Conservation (phyloP, 768 basidiomycete species). For the Baorangia bicolor region DNA sequence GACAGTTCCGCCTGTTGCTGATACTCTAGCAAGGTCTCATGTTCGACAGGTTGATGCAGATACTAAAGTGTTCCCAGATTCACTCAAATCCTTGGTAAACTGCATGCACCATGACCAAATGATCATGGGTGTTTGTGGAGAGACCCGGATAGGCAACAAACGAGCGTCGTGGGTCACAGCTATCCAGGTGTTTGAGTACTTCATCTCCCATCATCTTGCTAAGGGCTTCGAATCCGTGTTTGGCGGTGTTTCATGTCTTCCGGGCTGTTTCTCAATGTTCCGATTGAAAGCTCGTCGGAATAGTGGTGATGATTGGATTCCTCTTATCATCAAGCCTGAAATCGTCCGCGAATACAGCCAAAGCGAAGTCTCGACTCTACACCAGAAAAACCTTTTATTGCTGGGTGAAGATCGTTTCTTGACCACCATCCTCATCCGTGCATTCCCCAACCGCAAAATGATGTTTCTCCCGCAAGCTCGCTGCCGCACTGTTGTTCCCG, state of each 20-base stretch:
- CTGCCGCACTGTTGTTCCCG: constrained; percentile 94
- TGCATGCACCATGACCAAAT: constrained; percentile 98
- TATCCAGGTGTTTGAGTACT: constrained; percentile 98
- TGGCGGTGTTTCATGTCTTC: constrained; percentile 97
- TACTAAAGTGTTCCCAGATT: constrained; percentile 91
- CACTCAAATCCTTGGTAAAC: constrained; percentile 88
- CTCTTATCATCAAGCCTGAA: constrained; percentile 94
- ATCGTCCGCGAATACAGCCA: constrained; percentile 98
- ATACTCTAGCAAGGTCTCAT: constrained; percentile 9
- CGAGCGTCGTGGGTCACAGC: constrained; percentile 97
- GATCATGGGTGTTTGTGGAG: constrained; percentile 99
- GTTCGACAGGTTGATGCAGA: constrained; percentile 89
- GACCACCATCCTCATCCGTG: constrained; percentile 92
- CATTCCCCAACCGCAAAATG: constrained; percentile 99
- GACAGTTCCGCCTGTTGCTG: constrained; percentile 26
- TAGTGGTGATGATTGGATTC: constrained; percentile 94
- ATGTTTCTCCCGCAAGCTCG: constrained; percentile 97
- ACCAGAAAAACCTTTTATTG: constrained; percentile 95
- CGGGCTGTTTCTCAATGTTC: constrained; percentile 99
- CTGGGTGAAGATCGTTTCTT: constrained; percentile 99
- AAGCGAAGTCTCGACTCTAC: constrained; percentile 87
- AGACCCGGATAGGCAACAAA: constrained; percentile 98
- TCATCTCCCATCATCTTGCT: constrained; percentile 97
- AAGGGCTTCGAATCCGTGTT: constrained; percentile 99
- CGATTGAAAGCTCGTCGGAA: constrained; percentile 89